Base-by-base conservation (phyloP, 495 filamentous ascomycete species). In the Trichocladium uniseriatum region DNA sequence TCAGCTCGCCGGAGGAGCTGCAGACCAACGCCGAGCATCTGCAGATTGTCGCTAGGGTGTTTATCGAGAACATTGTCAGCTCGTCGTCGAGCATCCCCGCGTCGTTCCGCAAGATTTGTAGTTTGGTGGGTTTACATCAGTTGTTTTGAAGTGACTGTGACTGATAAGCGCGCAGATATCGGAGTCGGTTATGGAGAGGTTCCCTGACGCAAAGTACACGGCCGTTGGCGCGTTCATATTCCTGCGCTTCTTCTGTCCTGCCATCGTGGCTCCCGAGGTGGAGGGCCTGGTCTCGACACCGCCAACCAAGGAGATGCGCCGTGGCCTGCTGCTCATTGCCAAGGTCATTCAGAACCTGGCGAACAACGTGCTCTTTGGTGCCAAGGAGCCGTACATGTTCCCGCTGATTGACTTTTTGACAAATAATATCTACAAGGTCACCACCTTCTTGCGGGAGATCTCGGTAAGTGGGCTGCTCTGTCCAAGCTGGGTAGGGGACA, bases 151-250 rank as follows among this genome's bases (percentile, higher is more conserved):
- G 4, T 3, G 24, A 4, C 8, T 27, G 24, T 10, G 43, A 46
- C 38, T 45, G 22, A 38, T 28, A 28, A 8, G 7, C 27, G 21
- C 37, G 16, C 42, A 76, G 73, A 82, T 84, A 50, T 76, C 76
- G 11, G 53, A 64, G 13, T 73, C 79, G 27, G 79, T 82, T 5
- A 69, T 76, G 64, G 69, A 67, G 9, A 67, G 76, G 24, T 83
- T 82, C 47, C 77, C 74, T 13, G 79, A 83, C 18, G 79, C 80
- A n/a, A 84, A 82, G 60, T 84, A 80, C 54, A 84, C 79, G 3
- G 80, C 80, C 29, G 80, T 84, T 31, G 80, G 80, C 1, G 79
- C 80, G 1, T 84, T 84, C 56, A 80, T 84, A 46, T 84, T 84
- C 55, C 66, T 84, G 15, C 74, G 80, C 13, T 84, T 83, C 68